Evolutionary conservation across 1,284 basidiomycete species (phyloP).

Genomic region (Ceratobasidium papillatum): DNA sequence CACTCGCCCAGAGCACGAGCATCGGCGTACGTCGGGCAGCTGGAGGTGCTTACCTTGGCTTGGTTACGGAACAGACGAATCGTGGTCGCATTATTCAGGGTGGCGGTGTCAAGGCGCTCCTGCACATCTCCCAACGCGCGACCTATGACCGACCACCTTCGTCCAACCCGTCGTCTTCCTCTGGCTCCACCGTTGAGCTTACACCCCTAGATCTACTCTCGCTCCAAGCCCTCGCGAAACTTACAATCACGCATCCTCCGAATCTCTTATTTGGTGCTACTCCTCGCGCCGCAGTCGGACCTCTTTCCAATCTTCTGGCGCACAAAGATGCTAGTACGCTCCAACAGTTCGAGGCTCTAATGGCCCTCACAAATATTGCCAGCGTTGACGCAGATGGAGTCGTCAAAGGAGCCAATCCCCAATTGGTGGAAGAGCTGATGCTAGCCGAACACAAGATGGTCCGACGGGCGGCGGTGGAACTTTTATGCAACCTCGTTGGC

Average conservation of each 20-base stretch:
- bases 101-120: slow-evolving; percentile 81
- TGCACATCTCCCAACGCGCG: slow-evolving; percentile 63
- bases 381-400: slow-evolving; percentile 64
- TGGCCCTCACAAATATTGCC: slow-evolving; percentile 95
- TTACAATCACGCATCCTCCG: slow-evolving; percentile 91
- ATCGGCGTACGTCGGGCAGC: slow-evolving; percentile 49
- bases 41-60: slow-evolving; percentile 68
- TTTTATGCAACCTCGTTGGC: slow-evolving; percentile 91
- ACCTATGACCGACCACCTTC: slow-evolving; percentile 44
- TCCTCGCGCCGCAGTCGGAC: slow-evolving; percentile 81
- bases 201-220: slow-evolving; percentile 65
- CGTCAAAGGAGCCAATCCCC: slow-evolving; percentile 57
- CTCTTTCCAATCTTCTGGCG: slow-evolving; percentile 75
- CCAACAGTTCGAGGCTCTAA: slow-evolving; percentile 90
- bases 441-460: slow-evolving; percentile 85
- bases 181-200: slow-evolving; percentile 43
- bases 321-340: slow-evolving; percentile 74
- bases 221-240: slow-evolving; percentile 90
- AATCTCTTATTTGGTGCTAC: slow-evolving; percentile 86
- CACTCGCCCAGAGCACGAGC: slow-evolving; percentile 61
- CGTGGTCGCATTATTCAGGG: slow-evolving; percentile 83
- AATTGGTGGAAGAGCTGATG: slow-evolving; percentile 80
- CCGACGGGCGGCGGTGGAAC: slow-evolving; percentile 86
- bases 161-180: slow-evolving; percentile 48
- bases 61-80: slow-evolving; percentile 79